These are phyloP conservation scores for Pythium coloratum DNA, from an alignment of 352 stramenopile genomes.

Conservation along the genomic window DNA sequence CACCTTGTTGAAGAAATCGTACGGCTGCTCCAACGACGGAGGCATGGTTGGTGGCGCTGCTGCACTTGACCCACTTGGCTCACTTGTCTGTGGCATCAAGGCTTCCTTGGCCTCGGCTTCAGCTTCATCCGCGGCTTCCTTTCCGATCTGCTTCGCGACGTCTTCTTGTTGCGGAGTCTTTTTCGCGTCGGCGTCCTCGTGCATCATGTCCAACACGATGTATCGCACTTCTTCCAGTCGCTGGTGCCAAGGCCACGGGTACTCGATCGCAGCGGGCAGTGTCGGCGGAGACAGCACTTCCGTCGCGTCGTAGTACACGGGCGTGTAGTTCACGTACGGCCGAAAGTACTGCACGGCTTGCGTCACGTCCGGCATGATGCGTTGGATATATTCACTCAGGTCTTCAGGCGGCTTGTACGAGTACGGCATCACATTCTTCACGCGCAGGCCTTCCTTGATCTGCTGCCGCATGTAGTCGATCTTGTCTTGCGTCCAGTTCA, in stretches of 20 bases:
- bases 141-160: not conserved
- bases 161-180: not conserved
- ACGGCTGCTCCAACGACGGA: no score
- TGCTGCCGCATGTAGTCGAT: not conserved
- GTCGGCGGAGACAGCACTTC: constrained; percentile 13
- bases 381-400: not conserved
- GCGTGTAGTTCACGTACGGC: constrained; percentile 48
- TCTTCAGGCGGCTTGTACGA: constrained; percentile 1
- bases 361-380: not conserved
- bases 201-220: constrained; percentile 11
- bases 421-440: constrained; percentile 2
- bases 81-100: no score
- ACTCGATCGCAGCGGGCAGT: constrained; percentile 16
- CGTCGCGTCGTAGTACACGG: constrained; percentile 40
- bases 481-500: constrained; percentile 7
- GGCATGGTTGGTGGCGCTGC: no score
- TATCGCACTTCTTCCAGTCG: constrained; percentile 9
- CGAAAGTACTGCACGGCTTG: constrained; percentile 17
- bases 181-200: constrained; percentile 7
- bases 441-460: not conserved
- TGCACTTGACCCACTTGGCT: no score
- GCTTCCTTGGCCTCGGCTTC: not conserved
- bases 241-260: constrained; percentile 23
- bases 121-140: not conserved
- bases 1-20: not conserved